Percentiles rank a stretch among this genome's conserved stretches.
Conservation (phyloP, 108 stramenopile species). For the Cyclotella kingstonii region DNA sequence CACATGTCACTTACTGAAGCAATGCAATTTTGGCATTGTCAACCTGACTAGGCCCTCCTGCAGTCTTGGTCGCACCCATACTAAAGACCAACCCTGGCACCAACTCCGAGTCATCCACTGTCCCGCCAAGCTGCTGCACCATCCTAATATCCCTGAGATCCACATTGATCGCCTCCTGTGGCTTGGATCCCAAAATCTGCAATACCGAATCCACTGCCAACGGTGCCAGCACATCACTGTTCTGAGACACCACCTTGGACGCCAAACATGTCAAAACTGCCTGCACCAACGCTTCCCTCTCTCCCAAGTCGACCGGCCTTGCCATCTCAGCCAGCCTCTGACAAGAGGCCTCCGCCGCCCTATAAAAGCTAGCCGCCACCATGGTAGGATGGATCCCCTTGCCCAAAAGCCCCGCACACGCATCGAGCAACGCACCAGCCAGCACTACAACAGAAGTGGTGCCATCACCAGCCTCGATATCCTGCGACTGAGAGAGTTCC, state of each 20-base stretch:
- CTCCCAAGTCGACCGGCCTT: conserved; percentile 80
- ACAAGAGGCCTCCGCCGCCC: conserved; percentile 65
- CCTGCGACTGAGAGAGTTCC: conserved; percentile 95
- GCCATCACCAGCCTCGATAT: conserved; percentile 98
- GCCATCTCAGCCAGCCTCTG: conserved; percentile 61
- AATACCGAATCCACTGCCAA: conserved; percentile 98
- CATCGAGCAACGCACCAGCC: conserved; percentile 95
- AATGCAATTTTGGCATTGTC: conserved; percentile 96
- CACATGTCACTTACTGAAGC: conserved; percentile 59
- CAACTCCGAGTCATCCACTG: conserved; percentile 99
- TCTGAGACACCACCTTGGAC: conserved; percentile 95
- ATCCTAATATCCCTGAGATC: conserved; percentile 97
- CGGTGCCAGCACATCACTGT: conserved; percentile 95
- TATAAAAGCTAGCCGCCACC: conserved; percentile 89
- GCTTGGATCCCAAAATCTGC: conserved; percentile 71
- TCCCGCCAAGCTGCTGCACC: conserved; percentile 97
- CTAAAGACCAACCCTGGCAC: conserved; percentile 93
- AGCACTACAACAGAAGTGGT: conserved; percentile 96
- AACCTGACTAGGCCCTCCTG: conserved; percentile 90
- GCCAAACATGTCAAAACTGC: conserved; percentile 95
- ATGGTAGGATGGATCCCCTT: conserved; percentile 98
- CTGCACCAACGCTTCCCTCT: conserved; percentile 82
- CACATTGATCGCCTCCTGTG: conserved; percentile 73
- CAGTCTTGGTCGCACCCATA: conserved; percentile 90
- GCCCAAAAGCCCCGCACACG: conserved; percentile 72